Conservation (phyloP, 2,329 filamentous ascomycete genomes). For the Exophiala sideris region DNA sequence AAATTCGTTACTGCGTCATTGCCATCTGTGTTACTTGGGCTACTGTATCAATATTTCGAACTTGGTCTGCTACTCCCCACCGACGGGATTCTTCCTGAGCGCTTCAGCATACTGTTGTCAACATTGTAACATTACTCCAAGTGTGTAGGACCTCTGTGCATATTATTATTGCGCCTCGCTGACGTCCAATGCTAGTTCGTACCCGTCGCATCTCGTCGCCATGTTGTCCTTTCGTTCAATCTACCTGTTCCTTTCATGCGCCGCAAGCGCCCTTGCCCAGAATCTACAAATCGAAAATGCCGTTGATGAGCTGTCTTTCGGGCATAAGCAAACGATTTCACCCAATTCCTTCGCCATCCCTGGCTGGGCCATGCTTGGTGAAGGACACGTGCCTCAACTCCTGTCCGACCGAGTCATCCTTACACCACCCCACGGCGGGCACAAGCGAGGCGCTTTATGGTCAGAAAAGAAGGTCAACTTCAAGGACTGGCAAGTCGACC, state of each 20-base stretch:
- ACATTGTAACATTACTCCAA: background rate
- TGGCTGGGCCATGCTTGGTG: slow-evolving; percentile 54
- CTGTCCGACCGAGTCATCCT: slow-evolving; percentile 90
- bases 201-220: background rate
- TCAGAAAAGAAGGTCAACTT: slow-evolving; percentile 53
- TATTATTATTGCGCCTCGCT: background rate
- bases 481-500: slow-evolving; percentile 73
- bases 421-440: slow-evolving; percentile 82
- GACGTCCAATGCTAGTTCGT: background rate
- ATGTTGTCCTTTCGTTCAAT: slow-evolving; percentile 14
- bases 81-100: slow-evolving; percentile 8
- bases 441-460: slow-evolving; percentile 82
- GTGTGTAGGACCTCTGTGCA: background rate
- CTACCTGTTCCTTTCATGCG: slow-evolving; percentile 14
- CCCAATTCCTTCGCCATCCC: slow-evolving; percentile 49
- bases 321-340: slow-evolving; percentile 56
- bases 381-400: slow-evolving; percentile 55
- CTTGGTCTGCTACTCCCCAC: slow-evolving; percentile 12
- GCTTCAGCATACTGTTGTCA: background rate
- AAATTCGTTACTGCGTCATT: slow-evolving; percentile 51
- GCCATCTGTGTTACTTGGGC: slow-evolving; percentile 44
- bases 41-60: slow-evolving; percentile 23
- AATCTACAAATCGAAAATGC: slow-evolving; percentile 12
- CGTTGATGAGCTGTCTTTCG: slow-evolving; percentile 28
- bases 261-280: slow-evolving; percentile 13